A percentile compares a stretch with the other conserved stretches of the same genome.
These are phyloP conservation scores for Rhizophlyctis rosea DNA, from an alignment of 192 early-diverging fungal species.

Conservation along the genomic window DNA sequence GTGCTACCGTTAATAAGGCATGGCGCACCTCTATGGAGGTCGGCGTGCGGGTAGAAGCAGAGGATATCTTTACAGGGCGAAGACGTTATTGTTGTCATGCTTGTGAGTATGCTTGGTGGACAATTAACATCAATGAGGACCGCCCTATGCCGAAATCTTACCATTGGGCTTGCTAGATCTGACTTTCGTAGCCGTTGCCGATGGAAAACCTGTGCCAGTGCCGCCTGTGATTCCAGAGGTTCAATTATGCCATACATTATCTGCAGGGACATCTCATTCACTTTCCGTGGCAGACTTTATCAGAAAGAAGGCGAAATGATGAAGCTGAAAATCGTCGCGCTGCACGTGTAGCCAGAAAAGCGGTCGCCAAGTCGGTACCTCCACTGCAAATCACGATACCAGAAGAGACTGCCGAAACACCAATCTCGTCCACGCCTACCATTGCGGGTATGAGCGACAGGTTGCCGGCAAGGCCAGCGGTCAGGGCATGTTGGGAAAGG, in stretches of 20 bases:
- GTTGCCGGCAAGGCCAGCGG: background rate
- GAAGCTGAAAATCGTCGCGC: background rate
- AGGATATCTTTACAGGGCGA: conserved; percentile 53
- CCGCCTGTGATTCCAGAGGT: background rate
- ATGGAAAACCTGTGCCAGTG: background rate
- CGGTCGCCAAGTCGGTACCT: background rate
- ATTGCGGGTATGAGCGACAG: background rate
- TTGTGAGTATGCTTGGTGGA: too few relatives aligned
- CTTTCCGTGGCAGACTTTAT: background rate
- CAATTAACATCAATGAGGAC: too few relatives aligned
- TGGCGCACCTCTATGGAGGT: conserved; percentile 75
- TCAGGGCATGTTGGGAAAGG: background rate
- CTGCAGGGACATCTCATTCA: background rate
- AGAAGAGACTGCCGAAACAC: background rate
- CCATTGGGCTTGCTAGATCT: too few relatives aligned
- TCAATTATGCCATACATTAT: background rate
- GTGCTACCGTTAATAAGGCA: conserved; percentile 49
- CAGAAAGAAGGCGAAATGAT: background rate
- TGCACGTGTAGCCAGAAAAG: background rate
- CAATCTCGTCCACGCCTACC: background rate
- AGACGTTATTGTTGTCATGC: background rate
- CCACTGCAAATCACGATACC: background rate
- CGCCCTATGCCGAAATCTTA: too few relatives aligned
- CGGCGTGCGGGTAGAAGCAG: conserved; percentile 67
- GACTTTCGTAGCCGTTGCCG: background rate